Conservation (phyloP, 116 monocot species). For the Iris pallida region DNA sequence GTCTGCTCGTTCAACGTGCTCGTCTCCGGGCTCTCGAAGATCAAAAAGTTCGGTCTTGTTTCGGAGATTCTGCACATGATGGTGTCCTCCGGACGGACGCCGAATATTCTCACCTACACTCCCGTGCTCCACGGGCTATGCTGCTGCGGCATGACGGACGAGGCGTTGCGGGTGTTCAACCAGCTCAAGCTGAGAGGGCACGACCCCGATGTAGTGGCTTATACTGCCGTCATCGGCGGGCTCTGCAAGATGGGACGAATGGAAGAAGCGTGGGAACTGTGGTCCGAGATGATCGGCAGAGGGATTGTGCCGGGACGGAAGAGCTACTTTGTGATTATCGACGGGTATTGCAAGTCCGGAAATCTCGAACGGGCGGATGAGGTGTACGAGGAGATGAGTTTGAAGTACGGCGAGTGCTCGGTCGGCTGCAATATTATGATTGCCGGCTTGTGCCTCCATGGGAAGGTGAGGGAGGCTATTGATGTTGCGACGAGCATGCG, state of each 20-base stretch:
- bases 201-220: constrained; percentile 25
- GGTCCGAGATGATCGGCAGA: constrained; percentile 45
- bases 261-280: constrained; percentile 36
- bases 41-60: constrained; percentile 33
- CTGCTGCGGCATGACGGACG: constrained; percentile 19
- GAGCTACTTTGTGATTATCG: constrained; percentile 39
- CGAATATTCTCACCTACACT: constrained; percentile 53
- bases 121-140: constrained; percentile 46
- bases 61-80: constrained; percentile 65
- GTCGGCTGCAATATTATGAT: constrained; percentile 63
- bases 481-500: constrained; percentile 37
- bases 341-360: constrained; percentile 49
- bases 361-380: constrained; percentile 26
- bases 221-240: constrained; percentile 54
- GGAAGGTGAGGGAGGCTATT: constrained; percentile 39
- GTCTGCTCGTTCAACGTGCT: constrained; percentile 26
- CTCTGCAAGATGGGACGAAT: constrained; percentile 42
- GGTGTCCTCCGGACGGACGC: constrained; percentile 42
- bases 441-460: constrained; percentile 41
- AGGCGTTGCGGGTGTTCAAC: constrained; percentile 45
- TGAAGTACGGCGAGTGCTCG: constrained; percentile 19
- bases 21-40: constrained; percentile 25
- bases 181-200: constrained; percentile 52
- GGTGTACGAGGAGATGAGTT: constrained; percentile 54
- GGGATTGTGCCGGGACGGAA: constrained; percentile 40